These are phyloP conservation scores for Solanum chilense DNA, from an alignment of 257 asterid genomes.

Conservation along the genomic window DNA sequence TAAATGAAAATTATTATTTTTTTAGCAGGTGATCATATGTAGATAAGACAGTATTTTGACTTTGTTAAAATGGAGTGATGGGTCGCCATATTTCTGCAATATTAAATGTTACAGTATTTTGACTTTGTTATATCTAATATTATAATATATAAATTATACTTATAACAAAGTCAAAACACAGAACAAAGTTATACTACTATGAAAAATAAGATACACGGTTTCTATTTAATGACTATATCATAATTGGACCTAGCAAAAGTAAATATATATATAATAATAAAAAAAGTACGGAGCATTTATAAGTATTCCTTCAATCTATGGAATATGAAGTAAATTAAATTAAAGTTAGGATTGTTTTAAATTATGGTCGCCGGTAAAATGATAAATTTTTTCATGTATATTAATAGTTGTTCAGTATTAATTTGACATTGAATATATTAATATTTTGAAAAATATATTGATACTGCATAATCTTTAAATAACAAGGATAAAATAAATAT, in stretches of 20 bases:
- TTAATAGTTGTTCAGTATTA: too few species aligned
- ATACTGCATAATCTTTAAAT: too few species aligned
- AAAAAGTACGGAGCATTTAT: background rate
- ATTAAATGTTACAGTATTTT: background rate
- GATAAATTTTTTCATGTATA: background rate
- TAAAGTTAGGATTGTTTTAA: background rate
- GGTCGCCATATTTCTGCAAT: background rate
- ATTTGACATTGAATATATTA: background rate
- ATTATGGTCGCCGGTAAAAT: background rate
- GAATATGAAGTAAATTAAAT: background rate
- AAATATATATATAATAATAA: background rate
- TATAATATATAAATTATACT: background rate
- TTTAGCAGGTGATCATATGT: background rate
- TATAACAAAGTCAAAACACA: background rate
- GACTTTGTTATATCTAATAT: background rate
- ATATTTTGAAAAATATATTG: too few species aligned
- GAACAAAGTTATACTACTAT: background rate
- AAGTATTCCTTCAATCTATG: background rate
- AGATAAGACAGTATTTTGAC: background rate
- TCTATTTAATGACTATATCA: background rate
- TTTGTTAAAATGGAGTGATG: background rate
- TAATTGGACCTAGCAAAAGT: background rate
- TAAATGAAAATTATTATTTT: background rate
- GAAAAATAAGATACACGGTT: background rate
- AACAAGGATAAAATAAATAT: background rate